Conservation (phyloP, 345 rosid genomes). For the Clausena lansium region DNA sequence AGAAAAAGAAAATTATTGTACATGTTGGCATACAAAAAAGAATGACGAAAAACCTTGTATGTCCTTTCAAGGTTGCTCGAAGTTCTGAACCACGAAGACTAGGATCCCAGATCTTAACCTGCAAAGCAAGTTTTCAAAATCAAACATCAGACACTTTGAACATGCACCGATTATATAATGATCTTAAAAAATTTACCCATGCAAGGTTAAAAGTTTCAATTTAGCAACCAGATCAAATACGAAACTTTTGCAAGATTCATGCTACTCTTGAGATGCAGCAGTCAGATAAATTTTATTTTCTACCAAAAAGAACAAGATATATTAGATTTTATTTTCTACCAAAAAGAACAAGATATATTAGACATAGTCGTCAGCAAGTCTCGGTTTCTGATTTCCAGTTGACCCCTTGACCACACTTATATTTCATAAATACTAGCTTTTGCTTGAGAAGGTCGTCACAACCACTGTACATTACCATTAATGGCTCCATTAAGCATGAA, state of each 20-base stretch:
- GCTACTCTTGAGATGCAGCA: not conserved
- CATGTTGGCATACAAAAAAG: not conserved
- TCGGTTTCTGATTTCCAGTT: not conserved
- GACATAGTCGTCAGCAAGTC: not conserved
- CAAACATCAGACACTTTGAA: slow-evolving; percentile 15
- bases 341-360: not conserved
- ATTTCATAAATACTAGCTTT: not conserved
- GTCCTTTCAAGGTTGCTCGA: slow-evolving; percentile 90
- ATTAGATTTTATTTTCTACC: not conserved
- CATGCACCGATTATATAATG: slow-evolving; percentile 17
- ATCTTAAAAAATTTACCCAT: slow-evolving; percentile 4
- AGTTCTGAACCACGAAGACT: slow-evolving; percentile 98
- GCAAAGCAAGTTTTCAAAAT: slow-evolving; percentile 27
- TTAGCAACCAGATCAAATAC: not conserved
- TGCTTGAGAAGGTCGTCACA: not conserved
- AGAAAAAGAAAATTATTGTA: not conserved
- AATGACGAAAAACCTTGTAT: slow-evolving; percentile 57
- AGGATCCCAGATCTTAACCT: slow-evolving; percentile 99
- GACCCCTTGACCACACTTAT: not conserved
- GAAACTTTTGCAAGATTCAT: not conserved
- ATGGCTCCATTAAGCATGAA: not conserved
- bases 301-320: not conserved
- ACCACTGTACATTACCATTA: not conserved
- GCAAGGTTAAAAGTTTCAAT: slow-evolving; percentile 15
- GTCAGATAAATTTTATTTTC: not conserved